phyloP scores from a whole-genome alignment of 2,329 filamentous ascomycete species.

The Penicillium verrucosum region DNA sequence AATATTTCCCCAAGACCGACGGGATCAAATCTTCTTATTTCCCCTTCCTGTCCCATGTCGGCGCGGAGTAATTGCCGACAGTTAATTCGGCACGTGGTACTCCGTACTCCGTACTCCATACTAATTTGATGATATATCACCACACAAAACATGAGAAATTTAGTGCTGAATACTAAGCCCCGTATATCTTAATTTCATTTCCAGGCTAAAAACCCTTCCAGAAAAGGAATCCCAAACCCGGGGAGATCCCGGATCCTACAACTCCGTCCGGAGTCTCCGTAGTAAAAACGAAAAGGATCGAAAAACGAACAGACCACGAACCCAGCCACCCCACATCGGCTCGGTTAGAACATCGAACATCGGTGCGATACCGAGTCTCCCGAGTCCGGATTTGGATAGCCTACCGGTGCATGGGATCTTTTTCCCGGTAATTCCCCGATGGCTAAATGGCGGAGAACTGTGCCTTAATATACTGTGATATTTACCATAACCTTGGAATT shows the following conservation, averaged over 20 bases:
- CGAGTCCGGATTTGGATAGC: conserved; percentile 5
- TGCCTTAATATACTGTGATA: background rate
- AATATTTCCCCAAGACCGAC: background rate
- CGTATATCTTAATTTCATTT: background rate
- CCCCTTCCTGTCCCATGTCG: background rate
- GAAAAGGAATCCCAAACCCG: background rate
- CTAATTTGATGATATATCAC: background rate
- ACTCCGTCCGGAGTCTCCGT: background rate
- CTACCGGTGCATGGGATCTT: conserved; percentile 1
- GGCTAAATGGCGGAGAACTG: background rate
- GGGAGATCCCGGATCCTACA: background rate
- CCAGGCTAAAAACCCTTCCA: background rate
- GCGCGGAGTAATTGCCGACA: conserved; percentile 3
- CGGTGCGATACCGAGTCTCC: conserved; percentile 10
- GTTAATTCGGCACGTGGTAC: background rate
- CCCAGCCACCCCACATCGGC: conserved; percentile 10
- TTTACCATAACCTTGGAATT: background rate
- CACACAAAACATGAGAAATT: background rate
- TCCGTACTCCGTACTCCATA: background rate
- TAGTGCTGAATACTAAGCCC: background rate
- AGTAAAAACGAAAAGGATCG: background rate
- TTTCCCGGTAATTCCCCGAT: conserved; percentile 1
- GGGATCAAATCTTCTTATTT: background rate
- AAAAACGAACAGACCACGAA: conserved; percentile 3
- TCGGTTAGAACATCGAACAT: conserved; percentile 4